Evolutionary conservation across 768 basidiomycete species (phyloP), one percentile per base, ranked within the genome.

Genomic region (Artomyces pyxidatus): DNA sequence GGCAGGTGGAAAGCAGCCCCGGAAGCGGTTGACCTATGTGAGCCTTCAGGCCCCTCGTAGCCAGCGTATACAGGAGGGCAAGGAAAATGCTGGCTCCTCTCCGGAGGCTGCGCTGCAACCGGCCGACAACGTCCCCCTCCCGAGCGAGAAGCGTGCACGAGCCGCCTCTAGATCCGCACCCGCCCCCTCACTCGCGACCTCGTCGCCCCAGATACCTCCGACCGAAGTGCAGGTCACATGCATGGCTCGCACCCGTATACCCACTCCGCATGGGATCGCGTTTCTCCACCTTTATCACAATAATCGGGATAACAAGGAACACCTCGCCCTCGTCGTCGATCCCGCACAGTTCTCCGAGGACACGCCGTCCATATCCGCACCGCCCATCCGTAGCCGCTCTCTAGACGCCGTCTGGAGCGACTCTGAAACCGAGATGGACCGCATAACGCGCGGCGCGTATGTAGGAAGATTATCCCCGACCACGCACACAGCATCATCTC

Each of bases 211-310:
- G n/a, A 44, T 22, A 23, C 52, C 48, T 19, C 54, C 44, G 19
- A 19, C 55, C 25, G 68, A 67, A 48, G 66, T 88, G n/a, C 71
- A 81, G 48, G 88, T 97, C 25, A 84, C 81, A 64, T 99, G 96
- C 65, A 90, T 95, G 82, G 96, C 92, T 11, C 87, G 96, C 49
- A 97, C 96, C 3, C 86, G 96, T 49, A 89, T 98, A 63, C 96
- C 96, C 37, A 99, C 96, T 0, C 89, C 90, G 0, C 90, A 98
- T 58, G 95, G 94, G 5, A 83, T 88, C 11, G 81, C 85, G 16
- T 97, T 97, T 69, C 75, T 98, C 9, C 92, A 98, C 60, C 70
- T 98, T 47, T 98, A 98, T 69, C 90, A 92, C 65, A 98, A 96
- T 64, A 88, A 84, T 59, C 79, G 75, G 46, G 96, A 98, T 68